Conservation (phyloP, 768 basidiomycete species). For the Tephrocybe sp. region DNA sequence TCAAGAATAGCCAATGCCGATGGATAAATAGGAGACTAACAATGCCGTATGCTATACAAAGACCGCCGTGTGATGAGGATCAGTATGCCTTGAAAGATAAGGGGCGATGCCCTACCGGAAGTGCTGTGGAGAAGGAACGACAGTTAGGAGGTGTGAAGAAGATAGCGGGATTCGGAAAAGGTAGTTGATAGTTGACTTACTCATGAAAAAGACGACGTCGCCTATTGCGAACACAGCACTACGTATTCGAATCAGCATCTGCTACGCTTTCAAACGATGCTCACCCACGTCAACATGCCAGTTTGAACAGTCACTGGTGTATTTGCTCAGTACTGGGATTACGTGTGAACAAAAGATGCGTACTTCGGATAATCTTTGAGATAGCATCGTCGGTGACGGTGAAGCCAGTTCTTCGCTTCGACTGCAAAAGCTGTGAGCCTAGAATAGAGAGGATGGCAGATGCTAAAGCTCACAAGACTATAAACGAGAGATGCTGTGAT, state of each 20-base stretch:
- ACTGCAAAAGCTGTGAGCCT: constrained; percentile 22
- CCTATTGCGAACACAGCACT: constrained; percentile 42
- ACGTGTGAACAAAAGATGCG: neutral
- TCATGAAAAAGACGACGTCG: constrained; percentile 45
- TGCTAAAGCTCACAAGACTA: constrained; percentile 32
- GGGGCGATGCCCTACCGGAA: constrained; percentile 26
- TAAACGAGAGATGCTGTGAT: constrained; percentile 42
- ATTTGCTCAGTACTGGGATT: neutral
- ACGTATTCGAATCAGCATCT: neutral
- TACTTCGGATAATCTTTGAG: constrained; percentile 30
- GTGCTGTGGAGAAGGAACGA: constrained; percentile 21
- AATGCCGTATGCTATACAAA: constrained; percentile 38
- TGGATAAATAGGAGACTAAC: constrained; percentile 24
- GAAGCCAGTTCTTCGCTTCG: constrained; percentile 32
- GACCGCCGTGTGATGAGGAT: neutral
- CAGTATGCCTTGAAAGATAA: neutral
- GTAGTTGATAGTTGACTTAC: constrained; percentile 24
- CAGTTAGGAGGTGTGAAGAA: neutral
- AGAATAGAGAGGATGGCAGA: neutral
- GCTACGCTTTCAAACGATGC: no score
- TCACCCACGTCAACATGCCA: constrained; percentile 34
- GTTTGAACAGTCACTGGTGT: constrained; percentile 42
- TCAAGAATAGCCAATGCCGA: neutral
- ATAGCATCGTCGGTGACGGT: constrained; percentile 31
- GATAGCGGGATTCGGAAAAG: neutral